phyloP scores from a whole-genome alignment of 306 rosid species.

The Canavalia ensiformis region DNA sequence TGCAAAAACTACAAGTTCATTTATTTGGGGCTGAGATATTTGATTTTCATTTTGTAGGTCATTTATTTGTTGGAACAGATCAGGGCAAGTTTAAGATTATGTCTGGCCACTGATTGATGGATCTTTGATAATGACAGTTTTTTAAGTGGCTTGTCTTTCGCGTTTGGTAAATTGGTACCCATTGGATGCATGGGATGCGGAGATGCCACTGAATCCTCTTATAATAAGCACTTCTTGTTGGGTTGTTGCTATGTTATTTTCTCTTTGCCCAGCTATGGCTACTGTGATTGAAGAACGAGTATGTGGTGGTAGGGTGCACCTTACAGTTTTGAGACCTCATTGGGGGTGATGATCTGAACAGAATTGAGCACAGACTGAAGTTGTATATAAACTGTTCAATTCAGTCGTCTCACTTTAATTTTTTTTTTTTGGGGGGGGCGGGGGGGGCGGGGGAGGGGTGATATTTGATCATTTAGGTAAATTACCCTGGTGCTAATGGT shows the following conservation, averaged over 20 bases:
- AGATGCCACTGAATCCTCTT: constrained; percentile 30
- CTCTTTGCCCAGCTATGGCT: constrained; percentile 2
- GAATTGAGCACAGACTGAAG: not conserved
- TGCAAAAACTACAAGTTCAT: not conserved
- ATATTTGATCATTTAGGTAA: not conserved
- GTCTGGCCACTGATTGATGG: constrained; percentile 13
- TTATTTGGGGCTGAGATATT: constrained; percentile 30
- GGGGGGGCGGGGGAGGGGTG: no score
- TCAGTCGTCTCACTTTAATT: not conserved
- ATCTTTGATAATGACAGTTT: constrained; percentile 1
- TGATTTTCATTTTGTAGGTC: constrained; percentile 7
- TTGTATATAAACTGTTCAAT: not conserved
- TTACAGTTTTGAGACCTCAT: constrained; percentile 30
- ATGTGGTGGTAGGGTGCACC: constrained; percentile 30
- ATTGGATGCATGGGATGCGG: not conserved
- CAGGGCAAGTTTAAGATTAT: constrained; percentile 21
- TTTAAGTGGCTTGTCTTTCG: not conserved
- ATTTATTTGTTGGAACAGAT: constrained; percentile 39
- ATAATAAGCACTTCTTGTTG: constrained; percentile 23
- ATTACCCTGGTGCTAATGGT: constrained; percentile 11
- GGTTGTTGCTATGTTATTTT: constrained; percentile 11
- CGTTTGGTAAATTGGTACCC: constrained; percentile 23
- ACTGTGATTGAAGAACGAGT: constrained; percentile 12
- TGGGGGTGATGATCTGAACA: not conserved
- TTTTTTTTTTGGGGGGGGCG: no score